phyloP scores from a whole-genome alignment of 2,329 filamentous ascomycete species.

The Amphichorda felina region DNA sequence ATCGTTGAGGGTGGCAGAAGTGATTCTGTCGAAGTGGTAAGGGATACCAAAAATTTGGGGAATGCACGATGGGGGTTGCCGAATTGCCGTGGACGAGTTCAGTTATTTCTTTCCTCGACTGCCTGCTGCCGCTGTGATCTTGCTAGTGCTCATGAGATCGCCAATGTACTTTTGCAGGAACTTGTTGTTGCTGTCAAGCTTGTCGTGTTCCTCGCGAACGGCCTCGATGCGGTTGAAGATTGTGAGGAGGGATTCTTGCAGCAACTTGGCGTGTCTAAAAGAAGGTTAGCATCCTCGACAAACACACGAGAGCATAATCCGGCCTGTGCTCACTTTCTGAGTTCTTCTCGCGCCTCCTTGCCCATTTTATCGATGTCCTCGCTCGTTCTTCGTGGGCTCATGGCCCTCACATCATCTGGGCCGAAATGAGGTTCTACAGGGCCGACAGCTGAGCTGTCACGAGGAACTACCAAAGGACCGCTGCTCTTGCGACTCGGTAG shows the following conservation, averaged over 20 bases:
- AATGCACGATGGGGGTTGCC: too few species aligned
- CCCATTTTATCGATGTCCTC: constrained; percentile 84
- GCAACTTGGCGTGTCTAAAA: constrained; percentile 68
- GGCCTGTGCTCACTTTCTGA: constrained; percentile 48
- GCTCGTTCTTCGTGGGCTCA: constrained; percentile 86
- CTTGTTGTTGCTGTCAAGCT: constrained; percentile 92
- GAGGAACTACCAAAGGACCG: constrained; percentile 70
- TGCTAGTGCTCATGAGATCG: constrained; percentile 81
- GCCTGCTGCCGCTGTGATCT: constrained; percentile 51
- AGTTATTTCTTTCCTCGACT: constrained; percentile 42
- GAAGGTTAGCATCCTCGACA: constrained; percentile 6
- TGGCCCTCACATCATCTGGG: constrained; percentile 79
- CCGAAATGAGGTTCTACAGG: constrained; percentile 66
- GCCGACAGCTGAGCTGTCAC: constrained; percentile 63
- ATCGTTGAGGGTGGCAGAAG: too few species aligned
- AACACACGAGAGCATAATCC: neutral
- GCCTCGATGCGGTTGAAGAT: constrained; percentile 92
- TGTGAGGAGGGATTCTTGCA: constrained; percentile 81
- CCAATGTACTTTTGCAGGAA: constrained; percentile 98
- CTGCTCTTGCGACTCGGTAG: constrained; percentile 67
- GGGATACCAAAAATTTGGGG: too few species aligned
- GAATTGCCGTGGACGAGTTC: too few species aligned
- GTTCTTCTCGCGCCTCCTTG: constrained; percentile 62
- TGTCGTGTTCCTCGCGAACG: constrained; percentile 89
- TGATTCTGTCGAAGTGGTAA: too few species aligned